A percentile compares a stretch with the other conserved stretches of the same genome.
Conservation (phyloP, 2,329 filamentous ascomycete species). For the Mollisiaceae sp. region DNA sequence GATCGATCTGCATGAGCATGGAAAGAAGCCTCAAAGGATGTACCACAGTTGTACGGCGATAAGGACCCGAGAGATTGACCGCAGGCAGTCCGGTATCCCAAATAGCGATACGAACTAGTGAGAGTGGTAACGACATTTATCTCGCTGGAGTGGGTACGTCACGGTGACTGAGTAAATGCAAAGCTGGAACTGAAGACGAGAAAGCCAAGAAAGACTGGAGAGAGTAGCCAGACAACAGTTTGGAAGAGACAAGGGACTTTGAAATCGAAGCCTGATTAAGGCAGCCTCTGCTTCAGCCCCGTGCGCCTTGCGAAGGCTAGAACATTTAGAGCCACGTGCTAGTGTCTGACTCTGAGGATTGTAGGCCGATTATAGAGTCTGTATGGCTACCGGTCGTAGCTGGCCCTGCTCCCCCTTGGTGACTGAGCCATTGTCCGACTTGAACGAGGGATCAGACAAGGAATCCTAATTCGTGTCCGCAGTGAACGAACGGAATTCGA, state of each 20-base stretch:
- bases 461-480: slow-evolving; percentile 4
- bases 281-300: slow-evolving; percentile 24
- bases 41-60: slow-evolving; percentile 6
- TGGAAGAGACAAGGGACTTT: slow-evolving; percentile 10
- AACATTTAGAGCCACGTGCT: slow-evolving; percentile 18
- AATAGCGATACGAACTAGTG: slow-evolving; percentile 21
- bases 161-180: slow-evolving; percentile 5
- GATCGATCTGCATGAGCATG: slow-evolving; percentile 5
- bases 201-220: slow-evolving; percentile 21
- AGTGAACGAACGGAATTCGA: slow-evolving; percentile 8
- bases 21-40: slow-evolving; percentile 16
- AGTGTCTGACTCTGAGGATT: slow-evolving; percentile 14
- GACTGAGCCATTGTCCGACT: slow-evolving; percentile 11
- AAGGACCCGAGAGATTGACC: slow-evolving; percentile 5
- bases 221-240: slow-evolving; percentile 11
- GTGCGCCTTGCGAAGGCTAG: slow-evolving; percentile 10
- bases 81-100: slow-evolving; percentile 17
- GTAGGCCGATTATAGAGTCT: slow-evolving; percentile 10
- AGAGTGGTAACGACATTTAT: slow-evolving; percentile 11
- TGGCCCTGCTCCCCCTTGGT: slow-evolving; percentile 7
- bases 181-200: slow-evolving; percentile 12
- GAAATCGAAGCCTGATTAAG: slow-evolving; percentile 16
- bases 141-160: slow-evolving; percentile 17
- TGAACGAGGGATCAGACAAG: slow-evolving; percentile 15
- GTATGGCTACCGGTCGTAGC: slow-evolving; percentile 15